These are phyloP conservation scores for Fusarium armeniacum DNA, from an alignment of 2,329 filamentous ascomycete species.

Conservation along the genomic window DNA sequence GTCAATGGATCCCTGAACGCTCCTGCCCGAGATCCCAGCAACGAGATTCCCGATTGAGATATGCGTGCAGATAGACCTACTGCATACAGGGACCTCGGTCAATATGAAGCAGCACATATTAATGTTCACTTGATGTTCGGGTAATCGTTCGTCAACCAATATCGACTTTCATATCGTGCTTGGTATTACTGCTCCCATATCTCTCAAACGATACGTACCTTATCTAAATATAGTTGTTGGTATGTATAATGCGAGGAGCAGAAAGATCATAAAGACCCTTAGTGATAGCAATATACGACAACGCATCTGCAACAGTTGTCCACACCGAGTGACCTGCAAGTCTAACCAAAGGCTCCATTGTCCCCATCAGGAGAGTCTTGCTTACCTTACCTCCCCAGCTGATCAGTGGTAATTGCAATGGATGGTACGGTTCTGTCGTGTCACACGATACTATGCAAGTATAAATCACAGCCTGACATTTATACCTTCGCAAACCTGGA, in stretches of 20 bases:
- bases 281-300: slow-evolving; percentile 23
- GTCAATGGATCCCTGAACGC: slow-evolving; percentile 15
- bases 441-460: not conserved
- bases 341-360: slow-evolving; percentile 25
- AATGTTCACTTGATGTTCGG: slow-evolving; percentile 6
- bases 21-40: slow-evolving; percentile 8
- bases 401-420: slow-evolving; percentile 12
- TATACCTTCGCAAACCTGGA: slow-evolving; percentile 28
- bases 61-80: slow-evolving; percentile 29
- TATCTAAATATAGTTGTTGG: not conserved
- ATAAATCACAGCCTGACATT: slow-evolving; percentile 13
- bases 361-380: slow-evolving; percentile 36
- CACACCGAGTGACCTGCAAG: slow-evolving; percentile 42
- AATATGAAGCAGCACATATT: slow-evolving; percentile 6
- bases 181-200: not conserved
- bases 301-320: slow-evolving; percentile 27
- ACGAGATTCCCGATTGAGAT: slow-evolving; percentile 35
- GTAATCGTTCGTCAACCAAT: slow-evolving; percentile 13
- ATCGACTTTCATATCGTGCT: not conserved
- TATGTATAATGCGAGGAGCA: not conserved
- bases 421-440: not conserved
- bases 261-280: slow-evolving; percentile 10
- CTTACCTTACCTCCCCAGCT: slow-evolving; percentile 13
- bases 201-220: not conserved
- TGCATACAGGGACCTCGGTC: slow-evolving; percentile 26